Evolutionary conservation across 495 filamentous ascomycete species (phyloP).

Genomic region (Clavariopsis aquatica): DNA sequence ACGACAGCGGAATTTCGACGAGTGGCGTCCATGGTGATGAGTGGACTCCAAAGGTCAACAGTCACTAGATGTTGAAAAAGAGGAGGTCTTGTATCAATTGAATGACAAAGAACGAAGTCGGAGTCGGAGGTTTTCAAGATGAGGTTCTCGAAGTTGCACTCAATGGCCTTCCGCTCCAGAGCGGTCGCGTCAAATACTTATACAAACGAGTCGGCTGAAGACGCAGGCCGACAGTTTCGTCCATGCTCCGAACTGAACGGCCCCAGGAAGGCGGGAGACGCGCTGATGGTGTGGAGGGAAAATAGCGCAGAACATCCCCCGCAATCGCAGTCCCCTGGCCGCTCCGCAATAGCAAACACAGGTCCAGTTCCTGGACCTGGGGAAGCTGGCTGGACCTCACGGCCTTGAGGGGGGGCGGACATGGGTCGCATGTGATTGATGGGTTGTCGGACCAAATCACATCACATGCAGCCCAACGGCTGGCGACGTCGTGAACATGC

Average conservation of each 20-base stretch:
- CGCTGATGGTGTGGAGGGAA: constrained; percentile 1
- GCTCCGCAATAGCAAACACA: neutral
- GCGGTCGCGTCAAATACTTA: neutral
- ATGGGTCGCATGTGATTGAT: constrained; percentile 2
- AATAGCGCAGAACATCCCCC: constrained; percentile 1
- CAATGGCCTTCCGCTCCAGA: neutral
- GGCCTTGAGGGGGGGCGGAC: neutral
- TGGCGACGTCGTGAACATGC: neutral
- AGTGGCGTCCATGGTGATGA: constrained; percentile 10
- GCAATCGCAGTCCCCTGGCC: neutral
- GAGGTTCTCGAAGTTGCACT: neutral
- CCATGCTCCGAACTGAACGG: neutral
- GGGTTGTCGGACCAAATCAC: constrained; percentile 1
- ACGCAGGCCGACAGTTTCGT: neutral
- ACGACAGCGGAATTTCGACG: constrained; percentile 19
- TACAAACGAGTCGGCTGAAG: neutral
- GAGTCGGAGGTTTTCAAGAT: neutral
- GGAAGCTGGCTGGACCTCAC: neutral
- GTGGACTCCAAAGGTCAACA: neutral
- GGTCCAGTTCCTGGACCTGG: constrained; percentile 8
- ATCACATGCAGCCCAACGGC: too few relatives aligned
- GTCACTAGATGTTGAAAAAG: neutral
- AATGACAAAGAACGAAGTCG: neutral
- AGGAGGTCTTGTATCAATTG: neutral
- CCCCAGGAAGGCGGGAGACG: neutral